Evolutionary conservation across 495 filamentous ascomycete species (phyloP), one percentile per base, ranked within the genome.

Genomic region (Podospora anserina): DNA sequence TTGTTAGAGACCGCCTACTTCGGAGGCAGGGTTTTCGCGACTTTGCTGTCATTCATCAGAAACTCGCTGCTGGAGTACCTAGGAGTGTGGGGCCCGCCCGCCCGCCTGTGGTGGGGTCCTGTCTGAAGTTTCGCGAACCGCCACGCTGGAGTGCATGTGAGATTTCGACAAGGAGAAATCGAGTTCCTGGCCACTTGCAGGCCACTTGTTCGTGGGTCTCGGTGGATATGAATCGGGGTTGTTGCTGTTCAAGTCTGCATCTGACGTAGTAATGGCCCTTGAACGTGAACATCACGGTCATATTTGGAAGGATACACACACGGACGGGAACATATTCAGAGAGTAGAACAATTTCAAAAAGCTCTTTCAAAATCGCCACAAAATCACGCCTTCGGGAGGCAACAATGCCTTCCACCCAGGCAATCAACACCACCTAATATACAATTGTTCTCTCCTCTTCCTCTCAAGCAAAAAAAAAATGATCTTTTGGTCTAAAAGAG

Each of bases 21-120:
- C 73, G 73, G 73, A 73, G 69, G 73, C 73, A 75, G 70, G 73
- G 69, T 65, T 70, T 71, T 69, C 69, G 65, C 67, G 28, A 61
- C 63, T 65, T 64, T 49, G 39, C 39, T 49, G 39, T 49, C 39
- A 49, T 49, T 49, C 5, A 49, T 49, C 5, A 49, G 13, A 49
- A 49, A 49, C 15, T 49, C 39, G 20, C 60, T 30, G 61, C 18
- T 15, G 44, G 32, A 18, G 30, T 39, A 23, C 23, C 23, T 23
- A 1, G 23, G 27, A 49, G 39, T 49, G 39, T 49, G 39, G 63
- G 63, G 39, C 63, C 26, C 18, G 15, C 49, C 63, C n/a, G 34
- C 26, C 63, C 18, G 16, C 44, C 39, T 9, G 15, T 55, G 39
- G 39, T 49, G 39, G 39, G 39, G 39, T 49, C 39, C 13, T 49